Evolutionary conservation across 2,329 filamentous ascomycete genomes (phyloP).

Genomic region (Karstenula rhodostoma): DNA sequence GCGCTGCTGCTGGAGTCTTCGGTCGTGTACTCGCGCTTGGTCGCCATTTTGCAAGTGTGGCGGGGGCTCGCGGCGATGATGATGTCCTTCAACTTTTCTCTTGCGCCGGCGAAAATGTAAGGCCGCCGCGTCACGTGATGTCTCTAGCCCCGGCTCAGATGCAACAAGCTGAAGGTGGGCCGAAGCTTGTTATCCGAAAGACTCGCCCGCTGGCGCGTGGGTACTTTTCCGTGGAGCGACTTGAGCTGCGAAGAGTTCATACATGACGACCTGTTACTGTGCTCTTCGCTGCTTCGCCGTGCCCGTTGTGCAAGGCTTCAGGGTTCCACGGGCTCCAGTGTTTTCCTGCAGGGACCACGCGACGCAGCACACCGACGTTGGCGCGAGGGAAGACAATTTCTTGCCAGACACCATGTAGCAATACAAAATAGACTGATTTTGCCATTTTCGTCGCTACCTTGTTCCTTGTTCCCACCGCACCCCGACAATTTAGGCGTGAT

Average conservation of each 20-base stretch:
- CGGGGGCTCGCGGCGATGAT: conserved; percentile 11
- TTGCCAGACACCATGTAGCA: conserved; percentile 23
- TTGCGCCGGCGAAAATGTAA: neutral
- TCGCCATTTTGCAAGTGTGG: conserved; percentile 57
- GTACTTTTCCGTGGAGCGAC: too few species aligned
- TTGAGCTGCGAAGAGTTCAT: too few species aligned
- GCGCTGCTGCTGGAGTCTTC: conserved; percentile 58
- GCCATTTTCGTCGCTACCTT: conserved; percentile 3
- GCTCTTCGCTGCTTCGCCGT: too few species aligned
- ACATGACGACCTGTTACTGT: too few species aligned
- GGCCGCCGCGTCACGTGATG: conserved; percentile 3
- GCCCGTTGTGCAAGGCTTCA: neutral
- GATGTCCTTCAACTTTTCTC: conserved; percentile 10
- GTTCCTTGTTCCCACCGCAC: neutral
- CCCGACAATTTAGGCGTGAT: neutral
- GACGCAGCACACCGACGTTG: conserved; percentile 4
- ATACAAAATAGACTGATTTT: neutral
- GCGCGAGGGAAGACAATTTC: conserved; percentile 8
- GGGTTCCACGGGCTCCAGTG: neutral
- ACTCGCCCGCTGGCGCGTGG: too few species aligned
- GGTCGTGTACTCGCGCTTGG: conserved; percentile 61
- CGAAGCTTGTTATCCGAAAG: too few species aligned
- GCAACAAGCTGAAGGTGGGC: too few species aligned
- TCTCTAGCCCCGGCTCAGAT: neutral
- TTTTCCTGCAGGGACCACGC: neutral